phyloP scores from a whole-genome alignment of 768 basidiomycete genomes.

The Trametes cubensis region DNA sequence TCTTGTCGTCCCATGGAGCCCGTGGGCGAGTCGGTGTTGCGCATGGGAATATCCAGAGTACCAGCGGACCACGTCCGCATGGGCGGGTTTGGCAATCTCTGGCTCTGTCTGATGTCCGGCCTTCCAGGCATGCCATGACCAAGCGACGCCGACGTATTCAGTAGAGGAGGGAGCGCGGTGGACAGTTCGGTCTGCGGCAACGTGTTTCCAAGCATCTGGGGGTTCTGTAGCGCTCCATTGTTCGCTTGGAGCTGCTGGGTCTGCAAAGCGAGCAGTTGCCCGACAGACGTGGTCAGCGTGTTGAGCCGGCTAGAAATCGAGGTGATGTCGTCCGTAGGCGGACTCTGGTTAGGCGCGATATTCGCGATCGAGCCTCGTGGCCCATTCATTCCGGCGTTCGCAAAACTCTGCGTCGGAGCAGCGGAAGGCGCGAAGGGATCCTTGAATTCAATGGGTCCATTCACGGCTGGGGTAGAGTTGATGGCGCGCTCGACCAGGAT shows the following conservation, averaged over 20 bases:
- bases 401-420: slow-evolving; percentile 25
- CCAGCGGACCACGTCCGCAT: slow-evolving; percentile 87
- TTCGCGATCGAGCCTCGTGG: slow-evolving; percentile 66
- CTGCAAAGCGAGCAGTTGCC: slow-evolving; percentile 79
- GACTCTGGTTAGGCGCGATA: slow-evolving; percentile 72
- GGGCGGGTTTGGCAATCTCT: slow-evolving; percentile 69
- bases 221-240: slow-evolving; percentile 28
- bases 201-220: slow-evolving; percentile 35
- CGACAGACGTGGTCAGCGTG: slow-evolving; percentile 81
- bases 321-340: slow-evolving; percentile 68
- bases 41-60: slow-evolving; percentile 70
- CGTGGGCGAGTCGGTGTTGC: slow-evolving; percentile 46
- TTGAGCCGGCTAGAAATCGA: slow-evolving; percentile 79
- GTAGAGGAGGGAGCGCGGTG: slow-evolving; percentile 17
- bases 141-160: slow-evolving; percentile 37
- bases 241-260: slow-evolving; percentile 67
- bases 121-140: slow-evolving; percentile 67
- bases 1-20: slow-evolving; percentile 41
- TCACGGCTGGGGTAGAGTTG: slow-evolving; percentile 24
- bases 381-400: slow-evolving; percentile 35
- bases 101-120: slow-evolving; percentile 60
- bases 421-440: slow-evolving; percentile 68
- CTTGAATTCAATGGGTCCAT: slow-evolving; percentile 68
- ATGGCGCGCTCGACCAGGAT: slow-evolving; percentile 68
- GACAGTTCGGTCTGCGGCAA: slow-evolving; percentile 42